Evolutionary conservation across 345 rosid species (phyloP), one percentile per base, ranked within the genome.

Genomic region (Salix purpurea): DNA sequence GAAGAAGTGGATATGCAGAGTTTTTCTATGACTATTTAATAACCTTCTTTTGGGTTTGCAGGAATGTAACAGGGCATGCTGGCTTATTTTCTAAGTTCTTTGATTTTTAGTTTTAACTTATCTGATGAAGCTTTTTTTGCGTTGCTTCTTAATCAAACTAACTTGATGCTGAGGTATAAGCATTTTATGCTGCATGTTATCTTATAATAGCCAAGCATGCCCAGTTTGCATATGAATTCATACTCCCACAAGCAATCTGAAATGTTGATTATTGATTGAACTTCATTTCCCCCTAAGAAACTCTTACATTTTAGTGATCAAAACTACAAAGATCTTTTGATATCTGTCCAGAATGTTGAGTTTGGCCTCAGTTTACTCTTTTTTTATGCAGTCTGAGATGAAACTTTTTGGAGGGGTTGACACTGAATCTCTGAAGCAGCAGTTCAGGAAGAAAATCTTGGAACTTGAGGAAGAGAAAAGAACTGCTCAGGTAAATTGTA

Each of bases 401-500:
- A 90, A 93, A 86, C 93, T 89, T 67, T 84, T 95, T 82, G 93
- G 94, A 73, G 94, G 94, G 52, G 81, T 78, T 83, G 92, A 90
- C 76, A 80, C 91, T 62, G 73, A 84, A 76, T 91, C 90, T 19
- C 91, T 95, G 70, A 93, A 93, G 90, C 97, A 88, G 77, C 99
- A 91, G 81, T 95, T 91, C 75, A 97, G 96, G 71, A 95, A 89
- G 91, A 95, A 95, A 86, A 84, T 95, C 74, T 85, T 86, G 54
- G 99, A 93, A 79, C 77, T 95, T 56, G 97, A 95, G 82, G 97
- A 91, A 67, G 97, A 93, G 83, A 95, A 95, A 77, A 91, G 84
- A 87, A 71, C 87, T 19, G 97, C 90, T 79, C 99, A 91, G 99
- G 99, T 26, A 15, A 65, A 61, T 48, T 23, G 58, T 69, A 69